A percentile compares a stretch with the other conserved stretches of the same genome.
Conservation (phyloP, 75 land plant genomes). For the Selaginella moellendorffii region DNA sequence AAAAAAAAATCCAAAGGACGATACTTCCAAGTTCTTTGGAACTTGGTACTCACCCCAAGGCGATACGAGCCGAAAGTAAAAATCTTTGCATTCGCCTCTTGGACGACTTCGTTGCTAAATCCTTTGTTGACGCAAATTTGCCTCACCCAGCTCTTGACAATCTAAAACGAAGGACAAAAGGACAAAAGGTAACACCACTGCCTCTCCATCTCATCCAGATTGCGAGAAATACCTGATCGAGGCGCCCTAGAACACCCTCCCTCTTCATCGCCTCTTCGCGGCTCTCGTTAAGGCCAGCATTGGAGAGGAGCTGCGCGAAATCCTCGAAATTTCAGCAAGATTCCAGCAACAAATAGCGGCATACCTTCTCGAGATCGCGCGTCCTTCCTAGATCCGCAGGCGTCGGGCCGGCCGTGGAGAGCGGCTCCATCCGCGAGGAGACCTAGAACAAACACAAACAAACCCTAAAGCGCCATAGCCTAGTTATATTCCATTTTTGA, state of each 20-base stretch:
- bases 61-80: conserved; percentile 14
- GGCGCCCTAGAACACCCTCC: neutral
- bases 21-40: neutral
- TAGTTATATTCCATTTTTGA: no score
- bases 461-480: neutral
- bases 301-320: neutral
- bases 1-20: neutral
- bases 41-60: conserved; percentile 7
- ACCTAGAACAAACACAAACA: neutral
- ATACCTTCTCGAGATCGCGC: neutral
- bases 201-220: no score
- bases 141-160: conserved; percentile 11
- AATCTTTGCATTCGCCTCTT: conserved; percentile 9
- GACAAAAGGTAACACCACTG: no score
- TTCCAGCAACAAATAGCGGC: neutral
- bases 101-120: neutral
- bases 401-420: neutral
- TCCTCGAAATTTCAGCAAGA: neutral
- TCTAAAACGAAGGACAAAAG: neutral
- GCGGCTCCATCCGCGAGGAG: no score
- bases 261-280: neutral
- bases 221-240: neutral
- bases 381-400: neutral
- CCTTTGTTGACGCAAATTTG: conserved; percentile 2
- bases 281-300: neutral